phyloP scores from a whole-genome alignment of 1,284 basidiomycete genomes.

The Singerocomus inundabilis region DNA sequence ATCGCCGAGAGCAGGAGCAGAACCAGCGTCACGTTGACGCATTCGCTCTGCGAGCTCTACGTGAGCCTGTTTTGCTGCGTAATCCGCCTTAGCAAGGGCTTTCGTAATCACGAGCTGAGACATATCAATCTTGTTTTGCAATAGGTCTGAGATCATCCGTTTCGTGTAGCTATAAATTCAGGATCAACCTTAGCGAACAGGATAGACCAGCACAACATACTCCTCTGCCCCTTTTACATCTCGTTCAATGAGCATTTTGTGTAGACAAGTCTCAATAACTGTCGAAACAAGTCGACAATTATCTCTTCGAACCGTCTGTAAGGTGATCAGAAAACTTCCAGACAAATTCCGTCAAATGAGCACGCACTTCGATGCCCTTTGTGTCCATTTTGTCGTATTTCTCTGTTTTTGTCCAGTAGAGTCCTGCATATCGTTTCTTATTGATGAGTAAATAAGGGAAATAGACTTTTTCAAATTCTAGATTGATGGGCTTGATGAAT shows the following conservation, averaged over 20 bases:
- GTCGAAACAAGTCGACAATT: conserved; percentile 95
- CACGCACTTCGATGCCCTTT: conserved; percentile 90
- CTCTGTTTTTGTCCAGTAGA: conserved; percentile 93
- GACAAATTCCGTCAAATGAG: not conserved
- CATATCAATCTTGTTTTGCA: conserved; percentile 97
- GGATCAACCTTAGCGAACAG: conserved; percentile 8
- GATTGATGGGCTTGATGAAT: conserved; percentile 93
- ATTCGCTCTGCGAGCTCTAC: conserved; percentile 93
- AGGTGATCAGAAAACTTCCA: not conserved
- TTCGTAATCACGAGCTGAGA: conserved; percentile 98
- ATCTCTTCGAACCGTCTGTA: conserved; percentile 92
- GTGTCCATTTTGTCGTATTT: conserved; percentile 99
- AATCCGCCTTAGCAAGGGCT: conserved; percentile 87
- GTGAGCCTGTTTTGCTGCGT: conserved; percentile 90
- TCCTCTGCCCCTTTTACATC: conserved; percentile 91
- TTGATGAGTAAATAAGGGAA: conserved; percentile 95
- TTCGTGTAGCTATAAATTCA: conserved; percentile 76
- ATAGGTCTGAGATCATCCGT: conserved; percentile 85
- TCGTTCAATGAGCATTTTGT: conserved; percentile 94
- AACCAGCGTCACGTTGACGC: conserved; percentile 93
- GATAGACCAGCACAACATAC: conserved; percentile 43
- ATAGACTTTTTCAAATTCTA: conserved; percentile 98
- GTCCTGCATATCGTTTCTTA: conserved; percentile 95
- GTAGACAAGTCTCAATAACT: conserved; percentile 93
- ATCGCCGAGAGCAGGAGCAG: conserved; percentile 90